These are phyloP conservation scores for Bimuria novae-zelandiae DNA, from an alignment of 2,329 filamentous ascomycete species.

Conservation along the genomic window DNA sequence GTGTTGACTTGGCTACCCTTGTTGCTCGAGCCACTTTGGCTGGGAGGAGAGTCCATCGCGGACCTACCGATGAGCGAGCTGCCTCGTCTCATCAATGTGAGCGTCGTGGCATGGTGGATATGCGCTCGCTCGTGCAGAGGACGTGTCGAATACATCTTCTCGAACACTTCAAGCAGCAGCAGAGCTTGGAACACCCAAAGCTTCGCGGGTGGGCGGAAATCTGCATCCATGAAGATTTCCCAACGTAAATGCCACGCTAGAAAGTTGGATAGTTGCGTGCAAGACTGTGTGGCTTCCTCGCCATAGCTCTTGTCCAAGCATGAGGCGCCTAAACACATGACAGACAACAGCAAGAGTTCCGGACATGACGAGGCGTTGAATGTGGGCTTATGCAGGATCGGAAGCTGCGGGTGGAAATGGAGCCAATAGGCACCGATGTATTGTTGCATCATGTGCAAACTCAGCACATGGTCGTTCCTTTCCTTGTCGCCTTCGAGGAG, in stretches of 20 bases:
- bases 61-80: slow-evolving; percentile 88
- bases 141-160: slow-evolving; percentile 96
- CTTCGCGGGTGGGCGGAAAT: slow-evolving; percentile 90
- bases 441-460: slow-evolving; percentile 91
- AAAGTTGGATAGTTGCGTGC: slow-evolving; percentile 86
- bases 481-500: slow-evolving; percentile 79
- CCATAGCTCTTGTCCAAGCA: slow-evolving; percentile 85
- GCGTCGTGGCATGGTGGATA: slow-evolving; percentile 93
- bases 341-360: slow-evolving; percentile 79
- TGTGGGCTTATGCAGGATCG: slow-evolving; percentile 91
- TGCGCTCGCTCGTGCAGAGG: slow-evolving; percentile 92
- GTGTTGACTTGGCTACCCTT: slow-evolving; percentile 65
- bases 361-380: slow-evolving; percentile 88
- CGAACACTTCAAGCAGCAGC: slow-evolving; percentile 86
- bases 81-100: slow-evolving; percentile 92
- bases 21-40: slow-evolving; percentile 57
- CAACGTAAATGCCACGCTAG: slow-evolving; percentile 91
- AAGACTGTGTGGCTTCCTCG: slow-evolving; percentile 71
- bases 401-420: slow-evolving; percentile 91
- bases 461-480: slow-evolving; percentile 66
- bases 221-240: slow-evolving; percentile 90
- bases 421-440: slow-evolving; percentile 91
- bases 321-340: slow-evolving; percentile 91
- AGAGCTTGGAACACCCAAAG: slow-evolving; percentile 95
- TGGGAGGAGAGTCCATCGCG: slow-evolving; percentile 81